These are phyloP conservation scores for Trichoderma gracile DNA, from an alignment of 2,329 filamentous ascomycete genomes.

Conservation along the genomic window DNA sequence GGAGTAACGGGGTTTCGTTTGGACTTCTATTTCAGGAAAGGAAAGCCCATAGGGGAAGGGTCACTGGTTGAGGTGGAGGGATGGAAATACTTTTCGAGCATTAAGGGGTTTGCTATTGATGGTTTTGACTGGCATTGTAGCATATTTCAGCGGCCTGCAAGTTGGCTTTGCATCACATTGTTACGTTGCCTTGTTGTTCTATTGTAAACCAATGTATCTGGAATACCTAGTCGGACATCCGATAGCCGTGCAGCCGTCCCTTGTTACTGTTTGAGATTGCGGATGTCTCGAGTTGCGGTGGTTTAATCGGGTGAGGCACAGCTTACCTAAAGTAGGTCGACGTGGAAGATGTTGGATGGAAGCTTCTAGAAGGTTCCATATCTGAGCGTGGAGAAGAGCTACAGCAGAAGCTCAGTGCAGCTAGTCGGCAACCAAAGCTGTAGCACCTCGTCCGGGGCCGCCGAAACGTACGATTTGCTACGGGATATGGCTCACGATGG, in stretches of 20 bases:
- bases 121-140: neutral
- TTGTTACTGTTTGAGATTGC: too few relatives aligned
- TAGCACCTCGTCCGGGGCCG: too few relatives aligned
- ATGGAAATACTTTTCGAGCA: neutral
- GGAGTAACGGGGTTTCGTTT: neutral
- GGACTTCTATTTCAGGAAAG: neutral
- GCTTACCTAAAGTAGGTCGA: too few relatives aligned
- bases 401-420: neutral
- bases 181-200: neutral
- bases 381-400: neutral
- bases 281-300: neutral
- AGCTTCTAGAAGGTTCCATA: constrained; percentile 40
- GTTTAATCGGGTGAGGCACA: neutral
- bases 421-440: too few relatives aligned
- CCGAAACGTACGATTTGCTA: too few relatives aligned
- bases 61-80: neutral
- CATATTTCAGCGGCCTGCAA: too few relatives aligned
- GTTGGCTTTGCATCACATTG: neutral
- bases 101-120: neutral
- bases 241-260: too few relatives aligned
- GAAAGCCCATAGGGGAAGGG: neutral
- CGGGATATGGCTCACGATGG: too few relatives aligned
- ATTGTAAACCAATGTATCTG: neutral
- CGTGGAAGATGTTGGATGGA: constrained; percentile 30
- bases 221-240: too few relatives aligned